These are phyloP conservation scores for Begonia loranthoides DNA, from an alignment of 306 rosid species.

Conservation along the genomic window DNA sequence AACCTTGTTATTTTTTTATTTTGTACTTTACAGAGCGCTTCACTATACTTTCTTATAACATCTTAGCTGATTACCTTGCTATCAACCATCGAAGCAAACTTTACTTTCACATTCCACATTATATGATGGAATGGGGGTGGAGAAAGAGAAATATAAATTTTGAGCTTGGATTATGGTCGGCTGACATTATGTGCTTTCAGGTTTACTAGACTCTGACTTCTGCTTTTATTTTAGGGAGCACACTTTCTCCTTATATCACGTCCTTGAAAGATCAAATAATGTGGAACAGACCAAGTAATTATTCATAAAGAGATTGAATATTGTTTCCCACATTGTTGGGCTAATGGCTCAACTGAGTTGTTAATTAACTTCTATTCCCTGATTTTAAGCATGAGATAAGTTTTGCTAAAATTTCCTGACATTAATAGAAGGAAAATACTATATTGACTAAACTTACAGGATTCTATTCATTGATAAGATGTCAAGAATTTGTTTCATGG, in stretches of 20 bases:
- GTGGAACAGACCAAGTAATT: no score
- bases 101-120: conserved; percentile 54
- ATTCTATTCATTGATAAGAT: no score
- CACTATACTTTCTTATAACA: conserved; percentile 68
- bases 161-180: conserved; percentile 83
- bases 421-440: no score
- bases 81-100: conserved; percentile 48
- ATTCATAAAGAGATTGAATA: no score
- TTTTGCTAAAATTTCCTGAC: no score
- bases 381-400: no score
- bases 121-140: conserved; percentile 76
- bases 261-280: no score
- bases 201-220: conserved; percentile 13
- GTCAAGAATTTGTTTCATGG: no score
- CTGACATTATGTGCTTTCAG: conserved; percentile 93
- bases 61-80: conserved; percentile 84
- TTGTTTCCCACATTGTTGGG: no score
- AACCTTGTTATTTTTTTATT: conserved; percentile 7
- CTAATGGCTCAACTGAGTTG: no score
- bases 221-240: neutral
- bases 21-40: conserved; percentile 47
- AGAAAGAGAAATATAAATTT: conserved; percentile 49
- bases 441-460: no score
- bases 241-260: conserved; percentile 1
- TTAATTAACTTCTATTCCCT: no score